Percentiles rank a stretch among this genome's conserved stretches.
Evolutionary conservation across 192 early-diverging fungal species (phyloP).

Genomic region (Backusella morwellensis): DNA sequence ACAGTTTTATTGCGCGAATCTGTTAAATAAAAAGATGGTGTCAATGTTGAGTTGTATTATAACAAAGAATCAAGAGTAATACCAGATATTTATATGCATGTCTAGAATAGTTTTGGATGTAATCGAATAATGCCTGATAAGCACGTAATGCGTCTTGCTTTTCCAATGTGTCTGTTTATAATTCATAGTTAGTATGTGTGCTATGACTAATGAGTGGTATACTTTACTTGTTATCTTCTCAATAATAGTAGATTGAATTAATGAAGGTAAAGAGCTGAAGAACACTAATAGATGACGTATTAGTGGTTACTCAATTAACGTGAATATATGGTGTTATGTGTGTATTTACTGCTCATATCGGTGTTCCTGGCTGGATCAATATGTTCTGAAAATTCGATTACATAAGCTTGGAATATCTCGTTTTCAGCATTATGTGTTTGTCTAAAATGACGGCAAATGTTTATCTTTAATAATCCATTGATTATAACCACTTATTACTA

Average conservation of each 20-base stretch:
- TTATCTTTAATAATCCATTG: background rate
- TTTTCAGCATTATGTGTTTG: conserved; percentile 30
- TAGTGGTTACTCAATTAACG: background rate
- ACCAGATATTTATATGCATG: conserved; percentile 34
- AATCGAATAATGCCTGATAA: conserved; percentile 25
- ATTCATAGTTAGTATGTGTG: conserved; percentile 4
- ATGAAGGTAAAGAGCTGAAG: conserved; percentile 21
- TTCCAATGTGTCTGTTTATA: conserved; percentile 2
- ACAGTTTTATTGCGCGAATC: conserved; percentile 22
- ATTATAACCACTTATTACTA: background rate
- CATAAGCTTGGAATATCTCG: conserved; percentile 21
- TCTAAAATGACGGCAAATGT: background rate
- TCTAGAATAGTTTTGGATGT: conserved; percentile 25
- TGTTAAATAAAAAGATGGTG: background rate
- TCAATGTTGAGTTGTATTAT: background rate
- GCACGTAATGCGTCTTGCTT: conserved; percentile 22
- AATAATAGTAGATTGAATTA: conserved; percentile 29
- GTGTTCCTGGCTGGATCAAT: conserved; percentile 23
- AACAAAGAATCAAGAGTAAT: background rate
- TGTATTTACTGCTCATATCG: conserved; percentile 19
- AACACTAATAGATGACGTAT: conserved; percentile 16
- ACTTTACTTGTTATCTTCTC: conserved; percentile 28
- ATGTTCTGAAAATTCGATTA: conserved; percentile 24
- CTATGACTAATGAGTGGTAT: background rate
- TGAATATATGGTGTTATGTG: background rate